These are phyloP conservation scores for Phaffia australis DNA, from an alignment of 768 basidiomycete genomes.

Conservation along the genomic window DNA sequence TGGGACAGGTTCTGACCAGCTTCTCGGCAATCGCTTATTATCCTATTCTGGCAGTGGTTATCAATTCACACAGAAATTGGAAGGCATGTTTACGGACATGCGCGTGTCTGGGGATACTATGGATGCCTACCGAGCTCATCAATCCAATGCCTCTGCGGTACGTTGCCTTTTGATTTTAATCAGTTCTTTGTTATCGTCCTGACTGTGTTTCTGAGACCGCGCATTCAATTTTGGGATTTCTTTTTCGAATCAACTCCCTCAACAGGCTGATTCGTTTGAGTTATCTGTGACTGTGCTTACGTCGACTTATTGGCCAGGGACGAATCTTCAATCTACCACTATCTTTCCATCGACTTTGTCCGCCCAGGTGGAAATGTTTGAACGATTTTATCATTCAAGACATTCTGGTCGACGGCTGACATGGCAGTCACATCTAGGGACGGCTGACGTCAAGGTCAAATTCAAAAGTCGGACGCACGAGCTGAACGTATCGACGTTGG, in stretches of 20 bases:
- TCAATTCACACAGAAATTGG: constrained; percentile 93
- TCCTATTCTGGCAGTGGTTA: constrained; percentile 45
- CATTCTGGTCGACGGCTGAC: constrained; percentile 83
- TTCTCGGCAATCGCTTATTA: background rate
- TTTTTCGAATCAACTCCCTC: background rate
- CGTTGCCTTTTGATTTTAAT: constrained; percentile 39
- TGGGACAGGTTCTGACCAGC: too few species aligned
- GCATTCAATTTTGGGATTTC: background rate
- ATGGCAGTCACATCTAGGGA: constrained; percentile 84
- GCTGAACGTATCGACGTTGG: constrained; percentile 82
- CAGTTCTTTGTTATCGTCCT: background rate
- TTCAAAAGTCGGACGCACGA: constrained; percentile 78
- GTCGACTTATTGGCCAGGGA: constrained; percentile 89
- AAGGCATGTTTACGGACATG: constrained; percentile 99
- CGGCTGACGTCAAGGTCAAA: constrained; percentile 69
- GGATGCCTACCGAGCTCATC: constrained; percentile 55
- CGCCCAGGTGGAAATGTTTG: constrained; percentile 62
- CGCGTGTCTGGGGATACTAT: constrained; percentile 72
- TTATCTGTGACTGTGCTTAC: constrained; percentile 88
- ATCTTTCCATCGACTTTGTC: constrained; percentile 56
- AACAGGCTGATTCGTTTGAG: constrained; percentile 64
- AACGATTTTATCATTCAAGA: constrained; percentile 75
- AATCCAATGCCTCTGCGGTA: constrained; percentile 32
- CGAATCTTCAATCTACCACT: constrained; percentile 44
- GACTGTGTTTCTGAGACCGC: constrained; percentile 19